Conservation (phyloP, 78 protist species). For the Dictyostelium intermedium region DNA sequence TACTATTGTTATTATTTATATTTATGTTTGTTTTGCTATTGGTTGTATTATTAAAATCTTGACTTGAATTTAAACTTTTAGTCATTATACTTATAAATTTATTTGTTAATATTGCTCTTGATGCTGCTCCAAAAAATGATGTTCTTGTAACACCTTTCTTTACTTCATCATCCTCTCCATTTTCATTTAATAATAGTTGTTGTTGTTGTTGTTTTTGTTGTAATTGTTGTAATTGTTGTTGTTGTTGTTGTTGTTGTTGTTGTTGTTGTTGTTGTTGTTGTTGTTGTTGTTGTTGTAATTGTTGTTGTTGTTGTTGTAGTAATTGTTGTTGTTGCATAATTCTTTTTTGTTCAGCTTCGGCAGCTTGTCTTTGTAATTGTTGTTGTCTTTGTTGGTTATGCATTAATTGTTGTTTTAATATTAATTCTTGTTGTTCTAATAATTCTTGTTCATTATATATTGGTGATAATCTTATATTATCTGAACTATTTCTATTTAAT, state of each 20-base stretch:
- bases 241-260: neutral
- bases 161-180: neutral
- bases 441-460: neutral
- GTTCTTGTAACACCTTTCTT: slow-evolving; percentile 23
- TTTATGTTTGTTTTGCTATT: neutral
- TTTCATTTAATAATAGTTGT: neutral
- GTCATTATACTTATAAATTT: neutral
- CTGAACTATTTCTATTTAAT: neutral
- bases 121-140: neutral
- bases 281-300: neutral
- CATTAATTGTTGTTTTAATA: slow-evolving; percentile 1
- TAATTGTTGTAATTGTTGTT: neutral
- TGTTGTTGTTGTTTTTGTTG: neutral
- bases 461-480: slow-evolving; percentile 12
- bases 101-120: slow-evolving; percentile 31
- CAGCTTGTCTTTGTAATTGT: neutral
- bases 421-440: slow-evolving; percentile 7
- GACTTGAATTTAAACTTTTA: neutral
- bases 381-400: slow-evolving; percentile 1
- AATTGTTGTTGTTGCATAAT: neutral
- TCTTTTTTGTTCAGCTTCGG: neutral
- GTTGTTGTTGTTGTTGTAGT: neutral
- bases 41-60: neutral
- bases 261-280: neutral
- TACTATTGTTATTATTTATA: neutral